phyloP scores from a whole-genome alignment of 495 filamentous ascomycete species.

The Trichoderma erinaceum region DNA sequence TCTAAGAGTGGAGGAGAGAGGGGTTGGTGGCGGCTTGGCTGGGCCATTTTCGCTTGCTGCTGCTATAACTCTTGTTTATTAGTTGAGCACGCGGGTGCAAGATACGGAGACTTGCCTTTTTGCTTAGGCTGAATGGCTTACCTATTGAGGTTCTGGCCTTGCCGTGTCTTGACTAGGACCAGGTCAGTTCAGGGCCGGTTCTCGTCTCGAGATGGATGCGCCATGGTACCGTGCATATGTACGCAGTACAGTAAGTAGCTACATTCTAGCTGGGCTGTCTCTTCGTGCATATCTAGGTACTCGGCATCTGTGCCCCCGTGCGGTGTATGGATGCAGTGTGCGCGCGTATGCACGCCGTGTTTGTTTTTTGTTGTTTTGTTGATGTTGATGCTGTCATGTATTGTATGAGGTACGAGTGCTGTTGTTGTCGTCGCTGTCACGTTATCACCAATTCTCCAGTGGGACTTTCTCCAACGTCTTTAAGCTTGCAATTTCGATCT shows the following conservation, averaged over 20 bases:
- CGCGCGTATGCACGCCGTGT: neutral
- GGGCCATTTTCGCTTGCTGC: neutral
- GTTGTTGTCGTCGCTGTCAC: neutral
- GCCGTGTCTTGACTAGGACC: slow-evolving; percentile 12
- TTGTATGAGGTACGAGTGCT: neutral
- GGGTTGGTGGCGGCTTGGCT: slow-evolving; percentile 10
- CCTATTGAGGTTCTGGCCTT: slow-evolving; percentile 4
- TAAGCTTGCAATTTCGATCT: neutral
- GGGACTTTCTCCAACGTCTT: neutral
- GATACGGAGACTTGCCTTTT: slow-evolving; percentile 4
- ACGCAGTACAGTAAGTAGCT: neutral
- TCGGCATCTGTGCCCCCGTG: neutral
- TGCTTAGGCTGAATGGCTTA: slow-evolving; percentile 13
- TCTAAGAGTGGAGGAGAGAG: slow-evolving; percentile 12
- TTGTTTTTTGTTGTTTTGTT: neutral
- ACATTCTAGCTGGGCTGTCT: neutral
- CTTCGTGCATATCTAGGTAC: neutral
- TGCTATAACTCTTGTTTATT: neutral
- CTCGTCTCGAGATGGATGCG: slow-evolving; percentile 12
- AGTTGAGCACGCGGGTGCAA: slow-evolving; percentile 5
- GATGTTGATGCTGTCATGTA: neutral
- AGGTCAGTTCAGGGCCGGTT: slow-evolving; percentile 5
- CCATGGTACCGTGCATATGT: neutral
- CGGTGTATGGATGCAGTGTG: neutral
- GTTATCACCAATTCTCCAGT: neutral